Evolutionary conservation across 805 yeast genomes (phyloP), one percentile per base, ranked within the genome.

Genomic region (Komagataella mondaviorum): DNA sequence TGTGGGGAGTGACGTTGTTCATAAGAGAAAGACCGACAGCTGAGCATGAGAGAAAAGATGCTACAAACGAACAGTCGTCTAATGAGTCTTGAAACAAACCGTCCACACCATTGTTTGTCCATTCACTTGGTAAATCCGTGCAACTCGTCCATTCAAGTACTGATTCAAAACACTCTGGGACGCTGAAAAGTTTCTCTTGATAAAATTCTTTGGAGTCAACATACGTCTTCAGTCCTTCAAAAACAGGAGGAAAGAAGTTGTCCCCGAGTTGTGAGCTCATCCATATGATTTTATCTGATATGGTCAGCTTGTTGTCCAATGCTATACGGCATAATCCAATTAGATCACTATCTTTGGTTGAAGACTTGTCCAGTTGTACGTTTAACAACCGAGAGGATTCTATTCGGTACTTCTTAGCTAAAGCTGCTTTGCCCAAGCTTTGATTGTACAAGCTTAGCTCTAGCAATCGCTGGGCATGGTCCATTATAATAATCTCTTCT

Each of bases 1-100:
- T 50, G 51, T 54, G 55, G 6, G 59, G 70, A 52, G 44, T 58
- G 60, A 64, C 63, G 55, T 51, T 58, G 53, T 49, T 60, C 61
- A 48, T 56, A 55, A 51, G 63, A 55, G 6, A 54, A 49, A 24
- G 55, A 49, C 49, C 59, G 55, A 39, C 60, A 20, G 64, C 62
- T 0, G 69, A 60, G 1, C 81, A 64, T 1, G 87, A 76, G 14
- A 85, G 66, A 14, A 86, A 59, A 0, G 90, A 71, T 2, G 89
- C 80, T 3, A 87, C 86, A 60, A 87, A 78, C 0, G 95, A 85
- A 63, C 95, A 88, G 62, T 87, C 82, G 6, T 79, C 69, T n/a
- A 77, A 59, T 1, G 67, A 55, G 52, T 77, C 81, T 57, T 80
- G 84, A 57, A 68, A 72, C 10, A 79, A 49, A 23, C 65, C 60